Evolutionary conservation across 2,329 filamentous ascomycete genomes (phyloP).

Genomic region (Alternaria brassicae): DNA sequence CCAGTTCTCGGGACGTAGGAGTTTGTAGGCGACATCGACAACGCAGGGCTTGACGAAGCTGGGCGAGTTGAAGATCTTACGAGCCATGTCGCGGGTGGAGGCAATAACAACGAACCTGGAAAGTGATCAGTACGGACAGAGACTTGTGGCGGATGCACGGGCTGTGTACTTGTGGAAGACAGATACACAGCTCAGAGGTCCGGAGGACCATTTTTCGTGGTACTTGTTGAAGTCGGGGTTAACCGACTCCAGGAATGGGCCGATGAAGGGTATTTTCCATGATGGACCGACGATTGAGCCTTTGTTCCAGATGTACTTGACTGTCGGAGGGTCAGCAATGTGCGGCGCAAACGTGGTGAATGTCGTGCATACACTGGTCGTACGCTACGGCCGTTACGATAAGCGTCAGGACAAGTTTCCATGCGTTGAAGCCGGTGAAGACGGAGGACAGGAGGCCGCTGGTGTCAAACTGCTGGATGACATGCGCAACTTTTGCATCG

Average conservation of each 20-base stretch:
- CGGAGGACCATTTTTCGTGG: slow-evolving; percentile 89
- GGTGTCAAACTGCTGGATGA: slow-evolving; percentile 39
- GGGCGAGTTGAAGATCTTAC: slow-evolving; percentile 96
- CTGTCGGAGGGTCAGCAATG: slow-evolving; percentile 56
- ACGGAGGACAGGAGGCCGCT: slow-evolving; percentile 43
- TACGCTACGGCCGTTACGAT: slow-evolving; percentile 78
- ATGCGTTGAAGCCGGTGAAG: slow-evolving; percentile 40
- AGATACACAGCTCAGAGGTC: slow-evolving; percentile 92
- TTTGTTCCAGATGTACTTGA: slow-evolving; percentile 57
- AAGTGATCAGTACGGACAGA: slow-evolving; percentile 23
- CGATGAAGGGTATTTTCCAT: slow-evolving; percentile 66
- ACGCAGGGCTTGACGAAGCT: slow-evolving; percentile 93
- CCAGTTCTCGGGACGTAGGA: slow-evolving; percentile 91
- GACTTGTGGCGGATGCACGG: not conserved
- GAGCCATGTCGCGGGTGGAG: slow-evolving; percentile 90
- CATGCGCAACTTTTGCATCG: slow-evolving; percentile 46
- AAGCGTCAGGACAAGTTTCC: slow-evolving; percentile 63
- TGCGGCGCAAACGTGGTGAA: not conserved
- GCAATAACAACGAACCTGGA: slow-evolving; percentile 94
- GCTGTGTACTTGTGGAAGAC: slow-evolving; percentile 91
- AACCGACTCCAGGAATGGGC: slow-evolving; percentile 92
- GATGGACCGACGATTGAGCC: slow-evolving; percentile 56
- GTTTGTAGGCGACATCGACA: slow-evolving; percentile 91
- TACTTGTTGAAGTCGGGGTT: slow-evolving; percentile 93
- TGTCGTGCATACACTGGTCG: slow-evolving; percentile 77